Conservation (phyloP, 2,329 filamentous ascomycete genomes). For the Sporothrix mexicana region DNA sequence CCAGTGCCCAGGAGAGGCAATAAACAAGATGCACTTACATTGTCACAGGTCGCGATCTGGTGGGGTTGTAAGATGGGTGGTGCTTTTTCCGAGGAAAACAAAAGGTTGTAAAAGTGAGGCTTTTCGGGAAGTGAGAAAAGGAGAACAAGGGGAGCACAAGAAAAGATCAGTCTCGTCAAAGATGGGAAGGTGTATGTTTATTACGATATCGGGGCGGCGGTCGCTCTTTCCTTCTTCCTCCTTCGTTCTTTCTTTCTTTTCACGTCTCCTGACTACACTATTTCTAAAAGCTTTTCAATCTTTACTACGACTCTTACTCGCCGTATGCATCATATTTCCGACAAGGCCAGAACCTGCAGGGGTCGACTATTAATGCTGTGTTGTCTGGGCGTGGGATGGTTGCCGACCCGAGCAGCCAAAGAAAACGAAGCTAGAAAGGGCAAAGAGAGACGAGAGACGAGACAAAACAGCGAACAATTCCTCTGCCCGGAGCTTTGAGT, state of each 20-base stretch:
- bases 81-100: background rate
- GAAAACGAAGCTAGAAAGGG: slow-evolving; percentile 1
- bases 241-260: background rate
- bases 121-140: background rate
- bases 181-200: slow-evolving; percentile 1
- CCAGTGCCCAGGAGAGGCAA: background rate
- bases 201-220: background rate
- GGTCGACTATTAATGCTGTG: background rate
- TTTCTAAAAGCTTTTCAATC: slow-evolving; percentile 28
- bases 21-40: slow-evolving; percentile 22
- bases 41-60: background rate
- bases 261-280: slow-evolving; percentile 14
- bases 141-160: background rate
- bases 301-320: background rate
- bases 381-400: slow-evolving; percentile 23
- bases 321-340: slow-evolving; percentile 14
- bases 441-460: slow-evolving; percentile 15
- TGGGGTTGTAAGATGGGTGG: slow-evolving; percentile 7
- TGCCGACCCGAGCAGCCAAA: background rate
- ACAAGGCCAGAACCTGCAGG: slow-evolving; percentile 17
- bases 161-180: background rate
- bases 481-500: background rate
- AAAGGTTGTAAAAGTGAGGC: slow-evolving; percentile 2
- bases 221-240: background rate
- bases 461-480: slow-evolving; percentile 20